phyloP scores from a whole-genome alignment of 192 early-diverging fungal genomes.

The Linnemannia schmuckeri region DNA sequence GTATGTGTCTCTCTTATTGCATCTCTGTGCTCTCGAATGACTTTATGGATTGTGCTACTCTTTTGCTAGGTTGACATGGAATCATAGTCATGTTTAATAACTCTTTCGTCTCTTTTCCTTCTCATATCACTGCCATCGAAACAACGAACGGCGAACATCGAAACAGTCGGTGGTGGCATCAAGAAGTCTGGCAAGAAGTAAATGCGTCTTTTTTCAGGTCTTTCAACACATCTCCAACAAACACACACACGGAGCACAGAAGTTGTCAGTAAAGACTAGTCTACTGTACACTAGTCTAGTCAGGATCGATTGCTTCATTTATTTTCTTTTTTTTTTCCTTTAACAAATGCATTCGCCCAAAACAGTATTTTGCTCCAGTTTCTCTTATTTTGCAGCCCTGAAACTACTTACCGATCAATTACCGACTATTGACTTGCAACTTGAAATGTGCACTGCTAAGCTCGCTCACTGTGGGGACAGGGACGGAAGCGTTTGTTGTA shows the following conservation, averaged over 20 bases:
- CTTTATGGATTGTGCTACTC: not conserved
- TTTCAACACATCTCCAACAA: not conserved
- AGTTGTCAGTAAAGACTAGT: not conserved
- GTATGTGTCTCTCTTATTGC: constrained; percentile 36
- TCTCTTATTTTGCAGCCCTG: not conserved
- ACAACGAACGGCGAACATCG: not conserved
- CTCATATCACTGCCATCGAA: not conserved
- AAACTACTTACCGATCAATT: not conserved
- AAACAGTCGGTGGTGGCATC: constrained; percentile 73
- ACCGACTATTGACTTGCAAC: not conserved
- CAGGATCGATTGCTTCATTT: not conserved
- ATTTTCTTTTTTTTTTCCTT: constrained; percentile 1
- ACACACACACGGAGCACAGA: not conserved
- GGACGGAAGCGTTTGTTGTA: not conserved
- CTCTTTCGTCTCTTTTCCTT: not conserved
- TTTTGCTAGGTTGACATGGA: not conserved
- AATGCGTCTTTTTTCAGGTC: constrained; percentile 15
- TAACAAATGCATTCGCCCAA: not conserved
- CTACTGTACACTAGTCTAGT: not conserved
- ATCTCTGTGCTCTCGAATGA: not conserved
- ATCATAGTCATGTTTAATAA: not conserved
- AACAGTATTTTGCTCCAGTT: not conserved
- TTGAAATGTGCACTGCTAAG: not conserved
- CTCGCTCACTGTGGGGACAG: not conserved
- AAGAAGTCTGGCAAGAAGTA: constrained; percentile 86